These are phyloP conservation scores for Bocquillonia castaneifolia DNA, from an alignment of 441 rosid species.

Conservation along the genomic window DNA sequence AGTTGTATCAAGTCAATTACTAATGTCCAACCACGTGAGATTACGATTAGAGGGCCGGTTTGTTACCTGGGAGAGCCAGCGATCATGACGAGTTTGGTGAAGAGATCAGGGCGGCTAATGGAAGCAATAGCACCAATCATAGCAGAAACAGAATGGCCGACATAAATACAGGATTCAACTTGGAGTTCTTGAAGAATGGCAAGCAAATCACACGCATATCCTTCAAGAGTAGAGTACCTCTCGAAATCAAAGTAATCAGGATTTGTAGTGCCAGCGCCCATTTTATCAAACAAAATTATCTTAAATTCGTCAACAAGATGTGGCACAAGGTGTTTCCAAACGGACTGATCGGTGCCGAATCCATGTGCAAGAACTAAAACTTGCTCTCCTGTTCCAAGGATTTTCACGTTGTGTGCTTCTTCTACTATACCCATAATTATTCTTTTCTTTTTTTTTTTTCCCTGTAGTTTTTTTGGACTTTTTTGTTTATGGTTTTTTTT, in stretches of 20 bases:
- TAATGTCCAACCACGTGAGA: too few relatives aligned
- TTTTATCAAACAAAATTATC: conserved; percentile 70
- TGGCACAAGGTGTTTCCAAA: conserved; percentile 87
- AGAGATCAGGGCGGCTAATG: conserved; percentile 72
- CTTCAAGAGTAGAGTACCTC: conserved; percentile 71
- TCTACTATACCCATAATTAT: conserved; percentile 64
- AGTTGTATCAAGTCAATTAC: too few relatives aligned
- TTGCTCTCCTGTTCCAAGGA: conserved; percentile 63
- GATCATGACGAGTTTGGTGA: conserved; percentile 68
- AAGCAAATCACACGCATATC: conserved; percentile 66
- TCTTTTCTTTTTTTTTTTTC: neutral
- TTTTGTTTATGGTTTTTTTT: neutral
- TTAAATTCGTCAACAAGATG: conserved; percentile 65
- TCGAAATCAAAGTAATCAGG: conserved; percentile 81
- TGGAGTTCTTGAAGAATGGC: conserved; percentile 69
- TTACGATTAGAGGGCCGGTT: too few relatives aligned
- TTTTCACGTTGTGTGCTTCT: conserved; percentile 79
- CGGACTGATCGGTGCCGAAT: conserved; percentile 90
- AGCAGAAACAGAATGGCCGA: conserved; percentile 89
- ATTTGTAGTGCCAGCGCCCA: conserved; percentile 94
- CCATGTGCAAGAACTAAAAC: conserved; percentile 74
- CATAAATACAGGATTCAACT: conserved; percentile 52
- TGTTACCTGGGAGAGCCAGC: conserved; percentile 70
- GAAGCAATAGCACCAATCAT: conserved; percentile 83
- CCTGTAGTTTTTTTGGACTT: neutral